Evolutionary conservation across 345 rosid species (phyloP).

Genomic region (Toxicodendron radicans): DNA sequence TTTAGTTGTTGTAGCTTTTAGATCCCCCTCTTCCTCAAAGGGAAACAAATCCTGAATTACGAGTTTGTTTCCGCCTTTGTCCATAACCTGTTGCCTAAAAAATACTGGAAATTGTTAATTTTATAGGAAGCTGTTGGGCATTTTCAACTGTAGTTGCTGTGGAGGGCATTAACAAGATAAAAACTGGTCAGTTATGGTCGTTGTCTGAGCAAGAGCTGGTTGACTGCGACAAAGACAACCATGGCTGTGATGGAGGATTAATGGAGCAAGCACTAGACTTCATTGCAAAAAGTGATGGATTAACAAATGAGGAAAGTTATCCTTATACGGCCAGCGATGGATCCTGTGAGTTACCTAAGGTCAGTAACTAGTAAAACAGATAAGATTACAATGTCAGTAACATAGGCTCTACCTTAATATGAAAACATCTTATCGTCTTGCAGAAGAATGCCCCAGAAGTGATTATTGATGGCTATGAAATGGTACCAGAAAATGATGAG

Average conservation of each 20-base stretch:
- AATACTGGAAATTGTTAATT: neutral
- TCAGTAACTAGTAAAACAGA: conserved; percentile 1
- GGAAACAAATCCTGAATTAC: neutral
- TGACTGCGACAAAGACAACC: conserved; percentile 30
- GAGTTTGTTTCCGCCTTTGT: neutral
- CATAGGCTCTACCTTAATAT: neutral
- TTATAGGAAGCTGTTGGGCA: conserved; percentile 42
- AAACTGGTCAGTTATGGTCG: conserved; percentile 34
- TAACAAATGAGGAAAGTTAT: conserved; percentile 47
- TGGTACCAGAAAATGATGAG: conserved; percentile 55
- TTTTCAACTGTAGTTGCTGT: conserved; percentile 42
- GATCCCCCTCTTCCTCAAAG: too few species aligned
- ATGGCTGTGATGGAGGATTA: conserved; percentile 38
- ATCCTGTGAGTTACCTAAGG: conserved; percentile 43
- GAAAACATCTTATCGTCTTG: neutral
- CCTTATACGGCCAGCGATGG: conserved; percentile 47
- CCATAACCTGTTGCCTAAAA: neutral
- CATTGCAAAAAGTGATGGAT: conserved; percentile 39
- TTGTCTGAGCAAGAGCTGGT: conserved; percentile 41
- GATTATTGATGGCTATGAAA: conserved; percentile 50
- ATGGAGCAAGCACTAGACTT: conserved; percentile 38
- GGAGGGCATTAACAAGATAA: conserved; percentile 46
- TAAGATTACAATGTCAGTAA: neutral
- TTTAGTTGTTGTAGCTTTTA: neutral
- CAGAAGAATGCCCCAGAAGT: conserved; percentile 41